Percentiles rank a stretch among this genome's conserved stretches.
Conservation (phyloP, 345 rosid genomes). For the Aquilaria yunnanensis region DNA sequence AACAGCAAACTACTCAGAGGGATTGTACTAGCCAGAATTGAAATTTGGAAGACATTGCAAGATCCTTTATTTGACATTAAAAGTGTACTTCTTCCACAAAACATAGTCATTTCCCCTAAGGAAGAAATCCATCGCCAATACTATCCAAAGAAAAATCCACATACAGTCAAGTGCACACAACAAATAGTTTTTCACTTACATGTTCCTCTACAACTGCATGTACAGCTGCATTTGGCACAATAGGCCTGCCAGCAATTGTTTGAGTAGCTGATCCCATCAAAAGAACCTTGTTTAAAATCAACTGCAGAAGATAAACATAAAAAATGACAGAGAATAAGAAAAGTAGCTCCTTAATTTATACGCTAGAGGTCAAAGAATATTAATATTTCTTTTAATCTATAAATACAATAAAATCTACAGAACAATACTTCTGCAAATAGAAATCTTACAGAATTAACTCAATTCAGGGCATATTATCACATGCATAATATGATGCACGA, state of each 20-base stretch:
- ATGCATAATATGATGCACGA: too few species aligned
- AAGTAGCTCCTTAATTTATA: too few species aligned
- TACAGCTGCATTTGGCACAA: constrained; percentile 74
- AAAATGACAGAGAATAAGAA: background rate
- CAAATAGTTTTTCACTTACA: constrained; percentile 36
- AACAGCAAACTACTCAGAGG: too few species aligned
- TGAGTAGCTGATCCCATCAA: constrained; percentile 69
- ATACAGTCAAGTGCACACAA: constrained; percentile 7
- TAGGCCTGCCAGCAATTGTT: constrained; percentile 82
- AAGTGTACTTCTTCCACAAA: background rate
- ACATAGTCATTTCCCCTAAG: background rate
- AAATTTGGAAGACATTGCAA: too few species aligned
- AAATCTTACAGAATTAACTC: too few species aligned
- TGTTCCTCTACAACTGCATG: constrained; percentile 98
- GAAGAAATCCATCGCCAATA: background rate
- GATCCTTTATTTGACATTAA: background rate
- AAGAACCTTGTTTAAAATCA: constrained; percentile 81
- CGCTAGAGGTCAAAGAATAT: too few species aligned
- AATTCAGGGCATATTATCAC: too few species aligned
- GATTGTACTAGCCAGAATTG: too few species aligned
- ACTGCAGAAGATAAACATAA: constrained; percentile 33
- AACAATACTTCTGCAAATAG: too few species aligned
- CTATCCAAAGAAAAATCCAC: background rate
- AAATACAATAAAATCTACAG: too few species aligned
- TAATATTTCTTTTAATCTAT: too few species aligned